A percentile compares a stretch with the other conserved stretches of the same genome.
Evolutionary conservation across 495 filamentous ascomycete genomes (phyloP).

Genomic region (Evansstolkia leycettana): DNA sequence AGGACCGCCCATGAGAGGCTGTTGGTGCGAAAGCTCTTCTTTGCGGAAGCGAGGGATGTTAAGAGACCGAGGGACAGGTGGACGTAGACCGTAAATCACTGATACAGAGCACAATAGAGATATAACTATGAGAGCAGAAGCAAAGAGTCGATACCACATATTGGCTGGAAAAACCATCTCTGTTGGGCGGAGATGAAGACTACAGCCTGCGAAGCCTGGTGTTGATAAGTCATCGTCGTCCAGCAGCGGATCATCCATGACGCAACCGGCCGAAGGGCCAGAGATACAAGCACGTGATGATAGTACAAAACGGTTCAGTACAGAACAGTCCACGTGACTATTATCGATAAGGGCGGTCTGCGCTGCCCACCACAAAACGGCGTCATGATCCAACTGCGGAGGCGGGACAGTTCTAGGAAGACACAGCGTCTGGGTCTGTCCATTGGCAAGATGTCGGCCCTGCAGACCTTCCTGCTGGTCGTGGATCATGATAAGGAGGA

Average conservation of each 20-base stretch:
- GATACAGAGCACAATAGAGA: slow-evolving; percentile 6
- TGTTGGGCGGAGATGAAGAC: too few species aligned
- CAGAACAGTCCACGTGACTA: slow-evolving; percentile 7
- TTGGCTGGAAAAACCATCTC: background rate
- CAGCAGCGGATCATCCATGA: slow-evolving; percentile 2
- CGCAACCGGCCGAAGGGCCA: slow-evolving; percentile 1
- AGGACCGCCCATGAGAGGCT: slow-evolving; percentile 20
- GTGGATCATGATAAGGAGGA: slow-evolving; percentile 50
- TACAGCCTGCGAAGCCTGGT: too few species aligned
- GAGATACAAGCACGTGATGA: slow-evolving; percentile 7
- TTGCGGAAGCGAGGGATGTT: slow-evolving; percentile 6
- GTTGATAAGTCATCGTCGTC: background rate
- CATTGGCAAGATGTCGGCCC: slow-evolving; percentile 41
- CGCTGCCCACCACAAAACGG: slow-evolving; percentile 13
- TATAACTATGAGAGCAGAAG: slow-evolving; percentile 3
- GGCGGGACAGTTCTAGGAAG: slow-evolving; percentile 5
- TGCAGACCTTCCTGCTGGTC: slow-evolving; percentile 53
- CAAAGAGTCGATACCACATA: slow-evolving; percentile 1
- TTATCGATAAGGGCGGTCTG: slow-evolving; percentile 21
- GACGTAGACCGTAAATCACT: slow-evolving; percentile 7
- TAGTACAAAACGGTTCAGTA: too few species aligned
- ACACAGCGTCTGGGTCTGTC: slow-evolving; percentile 1
- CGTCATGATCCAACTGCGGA: slow-evolving; percentile 13
- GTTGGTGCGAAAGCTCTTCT: slow-evolving; percentile 13
- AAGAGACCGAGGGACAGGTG: slow-evolving; percentile 6